These are phyloP conservation scores for Boletus rex-veris DNA, from an alignment of 768 basidiomycete species.

Conservation along the genomic window DNA sequence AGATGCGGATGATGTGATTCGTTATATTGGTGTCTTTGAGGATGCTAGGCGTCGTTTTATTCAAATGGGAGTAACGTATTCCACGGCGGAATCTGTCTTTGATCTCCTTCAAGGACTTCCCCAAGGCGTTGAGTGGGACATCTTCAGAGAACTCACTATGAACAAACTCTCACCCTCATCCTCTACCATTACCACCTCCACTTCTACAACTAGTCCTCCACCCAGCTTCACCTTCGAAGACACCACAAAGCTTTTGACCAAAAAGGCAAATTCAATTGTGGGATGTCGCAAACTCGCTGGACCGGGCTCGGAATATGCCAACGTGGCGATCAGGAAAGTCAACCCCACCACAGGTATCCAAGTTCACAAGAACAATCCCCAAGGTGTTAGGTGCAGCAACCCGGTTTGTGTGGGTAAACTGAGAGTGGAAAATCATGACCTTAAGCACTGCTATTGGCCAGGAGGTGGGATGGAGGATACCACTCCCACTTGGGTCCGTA, in stretches of 20 bases:
- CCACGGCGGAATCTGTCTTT: background rate
- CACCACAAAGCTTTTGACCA: too few species aligned
- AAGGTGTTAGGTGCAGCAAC: background rate
- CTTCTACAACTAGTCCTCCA: too few species aligned
- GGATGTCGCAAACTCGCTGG: too few species aligned
- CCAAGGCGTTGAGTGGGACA: background rate
- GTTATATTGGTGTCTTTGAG: background rate
- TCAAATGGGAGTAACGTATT: background rate
- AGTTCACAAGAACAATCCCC: background rate
- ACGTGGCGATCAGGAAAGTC: too few species aligned
- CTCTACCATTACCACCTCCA: too few species aligned
- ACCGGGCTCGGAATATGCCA: too few species aligned
- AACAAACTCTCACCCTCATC: background rate
- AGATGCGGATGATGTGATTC: background rate
- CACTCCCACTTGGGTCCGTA: background rate
- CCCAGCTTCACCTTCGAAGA: too few species aligned
- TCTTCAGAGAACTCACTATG: background rate
- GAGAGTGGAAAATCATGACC: background rate
- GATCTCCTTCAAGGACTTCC: too few species aligned
- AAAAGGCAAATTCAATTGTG: too few species aligned
- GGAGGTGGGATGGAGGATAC: background rate
- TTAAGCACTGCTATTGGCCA: background rate
- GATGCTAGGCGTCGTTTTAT: background rate
- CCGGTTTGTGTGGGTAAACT: rapidly evolving
- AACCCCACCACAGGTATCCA: too few species aligned